Evolutionary conservation across 116 monocot genomes (phyloP), one percentile per base, ranked within the genome.

Genomic region (Trichopus zeylanicus): DNA sequence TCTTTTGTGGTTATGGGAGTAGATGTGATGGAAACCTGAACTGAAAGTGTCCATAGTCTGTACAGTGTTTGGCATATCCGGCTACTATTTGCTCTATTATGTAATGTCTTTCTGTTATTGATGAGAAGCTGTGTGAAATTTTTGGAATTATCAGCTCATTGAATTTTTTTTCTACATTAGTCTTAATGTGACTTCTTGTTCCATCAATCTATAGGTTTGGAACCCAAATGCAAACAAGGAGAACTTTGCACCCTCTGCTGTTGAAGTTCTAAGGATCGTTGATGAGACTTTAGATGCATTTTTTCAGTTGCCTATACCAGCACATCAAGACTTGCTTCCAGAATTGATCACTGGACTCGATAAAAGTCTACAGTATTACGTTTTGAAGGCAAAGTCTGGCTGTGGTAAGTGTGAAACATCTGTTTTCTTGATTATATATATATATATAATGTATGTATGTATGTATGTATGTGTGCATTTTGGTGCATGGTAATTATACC

Each of bases 251-350:
- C 71, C 87, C 46, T 97, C 97, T 15, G 71, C 60, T 29, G 68
- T 90, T 55, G 97, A 97, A 58, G 66, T 81, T 31, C 65, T 97
- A 52, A 73, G 81, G 49, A 56, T 91, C 38, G 53, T 97, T 53
- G 91, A 84, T 66, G 97, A 91, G 61, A 80, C 77, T 54, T 62
- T 90, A 55, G 87, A 90, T 77, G 79, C 97, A 47, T 97, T 84
- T 72, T 97, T 97, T 61, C 66, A 75, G 47, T 61, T 97, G 35
- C 87, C 97, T 25, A 97, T 97, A 57, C 79, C 87, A 56, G 82
- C 71, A 65, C 97, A 91, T 51, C 69, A 63, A 55, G 73, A 61
- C 2, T 71, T 85, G 38, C 81, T 97, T 52, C 91, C 97, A 22
- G 97, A 97, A 33, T 69, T 97, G 56, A 54, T 82, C 18, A 48